phyloP scores from a whole-genome alignment of 73 alveolate species.

The Breviolum minutum region DNA sequence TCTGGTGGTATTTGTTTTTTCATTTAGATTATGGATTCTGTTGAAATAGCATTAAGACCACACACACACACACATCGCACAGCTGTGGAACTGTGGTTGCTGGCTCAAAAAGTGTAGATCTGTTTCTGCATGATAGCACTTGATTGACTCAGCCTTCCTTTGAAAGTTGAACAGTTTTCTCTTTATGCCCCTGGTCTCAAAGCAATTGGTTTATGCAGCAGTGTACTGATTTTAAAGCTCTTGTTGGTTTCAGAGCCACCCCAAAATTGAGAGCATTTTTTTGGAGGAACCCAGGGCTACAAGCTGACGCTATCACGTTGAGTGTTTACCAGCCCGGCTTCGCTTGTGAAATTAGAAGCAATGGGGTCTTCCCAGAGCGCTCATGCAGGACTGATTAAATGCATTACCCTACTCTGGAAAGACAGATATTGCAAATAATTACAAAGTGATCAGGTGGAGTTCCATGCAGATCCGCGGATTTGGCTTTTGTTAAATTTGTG shows the following conservation, averaged over 20 bases:
- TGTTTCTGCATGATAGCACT: no score
- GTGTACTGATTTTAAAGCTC: no score
- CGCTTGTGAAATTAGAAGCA: not conserved
- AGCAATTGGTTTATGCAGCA: no score
- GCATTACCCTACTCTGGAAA: not conserved
- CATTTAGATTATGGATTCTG: not conserved
- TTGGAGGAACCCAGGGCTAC: not conserved
- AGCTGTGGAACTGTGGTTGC: not conserved
- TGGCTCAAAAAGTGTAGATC: not conserved
- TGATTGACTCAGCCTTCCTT: no score
- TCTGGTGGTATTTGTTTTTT: not conserved
- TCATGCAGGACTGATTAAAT: not conserved
- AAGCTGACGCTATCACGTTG: not conserved
- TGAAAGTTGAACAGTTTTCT: no score
- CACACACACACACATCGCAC: not conserved
- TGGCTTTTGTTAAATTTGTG: not conserved
- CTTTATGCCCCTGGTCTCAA: no score
- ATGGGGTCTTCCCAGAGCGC: conserved; percentile 43
- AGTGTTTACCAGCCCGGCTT: not conserved
- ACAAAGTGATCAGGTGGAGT: no score
- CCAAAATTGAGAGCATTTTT: not conserved
- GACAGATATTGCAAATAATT: not conserved
- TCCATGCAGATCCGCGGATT: not conserved
- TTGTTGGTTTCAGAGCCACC: not conserved
- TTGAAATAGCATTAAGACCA: not conserved